Evolutionary conservation across 2,329 filamentous ascomycete genomes (phyloP).

Genomic region (Microdochium trichocladiopsis): DNA sequence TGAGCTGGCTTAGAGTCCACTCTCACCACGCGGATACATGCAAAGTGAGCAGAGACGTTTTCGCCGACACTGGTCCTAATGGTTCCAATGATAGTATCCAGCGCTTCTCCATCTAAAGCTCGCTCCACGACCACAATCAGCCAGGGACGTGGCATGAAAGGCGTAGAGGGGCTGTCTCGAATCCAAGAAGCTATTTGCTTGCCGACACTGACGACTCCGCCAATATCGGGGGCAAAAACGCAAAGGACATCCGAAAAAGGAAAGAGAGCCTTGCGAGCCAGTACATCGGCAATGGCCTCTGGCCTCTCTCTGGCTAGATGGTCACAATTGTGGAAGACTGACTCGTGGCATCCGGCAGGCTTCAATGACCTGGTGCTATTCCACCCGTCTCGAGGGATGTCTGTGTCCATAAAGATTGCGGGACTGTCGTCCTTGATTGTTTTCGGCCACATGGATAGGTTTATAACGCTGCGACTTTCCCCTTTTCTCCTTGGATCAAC

Average conservation of each 20-base stretch:
- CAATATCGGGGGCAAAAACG: not conserved
- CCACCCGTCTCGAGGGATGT: not conserved
- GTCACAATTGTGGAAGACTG: not conserved
- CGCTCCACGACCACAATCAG: not conserved
- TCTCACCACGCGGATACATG: not conserved
- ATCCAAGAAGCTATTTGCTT: not conserved
- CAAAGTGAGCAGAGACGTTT: not conserved
- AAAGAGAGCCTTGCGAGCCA: not conserved
- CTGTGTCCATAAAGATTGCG: not conserved
- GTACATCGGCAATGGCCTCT: not conserved
- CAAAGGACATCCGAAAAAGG: not conserved
- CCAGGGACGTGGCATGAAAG: not conserved
- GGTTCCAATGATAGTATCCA: not conserved
- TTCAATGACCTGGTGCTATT: not conserved
- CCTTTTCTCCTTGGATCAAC: not conserved
- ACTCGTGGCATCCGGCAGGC: not conserved
- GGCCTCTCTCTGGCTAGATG: not conserved
- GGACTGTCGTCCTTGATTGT: not conserved
- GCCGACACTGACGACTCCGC: not conserved
- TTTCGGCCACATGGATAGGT: not conserved
- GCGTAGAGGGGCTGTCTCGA: not conserved
- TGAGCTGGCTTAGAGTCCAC: not conserved
- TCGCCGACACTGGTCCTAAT: not conserved
- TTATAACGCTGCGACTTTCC: not conserved
- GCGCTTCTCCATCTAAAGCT: not conserved